These are phyloP conservation scores for Coix lacrymajobi DNA, from an alignment of 176 grass and related monocot genomes.

Conservation along the genomic window DNA sequence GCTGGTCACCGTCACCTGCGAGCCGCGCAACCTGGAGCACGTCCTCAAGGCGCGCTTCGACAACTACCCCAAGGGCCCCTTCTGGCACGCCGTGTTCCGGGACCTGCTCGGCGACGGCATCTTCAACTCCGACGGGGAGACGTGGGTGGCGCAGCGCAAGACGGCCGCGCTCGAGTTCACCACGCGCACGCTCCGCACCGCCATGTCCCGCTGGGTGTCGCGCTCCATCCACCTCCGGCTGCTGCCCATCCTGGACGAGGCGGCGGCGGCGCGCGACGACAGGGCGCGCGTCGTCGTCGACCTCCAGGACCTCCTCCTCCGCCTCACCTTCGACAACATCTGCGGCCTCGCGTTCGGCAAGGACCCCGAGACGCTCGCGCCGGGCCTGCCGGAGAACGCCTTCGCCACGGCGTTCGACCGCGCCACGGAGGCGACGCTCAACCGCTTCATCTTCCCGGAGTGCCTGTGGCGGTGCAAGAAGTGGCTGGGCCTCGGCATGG, in stretches of 20 bases:
- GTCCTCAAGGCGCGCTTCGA: conserved; percentile 87
- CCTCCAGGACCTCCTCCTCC: conserved; percentile 90
- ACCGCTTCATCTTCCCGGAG: conserved; percentile 92
- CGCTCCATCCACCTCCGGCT: conserved; percentile 78
- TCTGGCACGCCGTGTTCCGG: conserved; percentile 85
- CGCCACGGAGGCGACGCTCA: conserved; percentile 82
- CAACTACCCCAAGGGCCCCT: conserved; percentile 98
- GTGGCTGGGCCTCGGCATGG: conserved; percentile 83
- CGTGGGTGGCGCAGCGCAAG: conserved; percentile 85
- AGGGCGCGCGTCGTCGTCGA: conserved; percentile 42
- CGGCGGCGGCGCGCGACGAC: no score
- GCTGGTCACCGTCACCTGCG: conserved; percentile 83
- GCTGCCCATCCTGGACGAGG: conserved; percentile 65
- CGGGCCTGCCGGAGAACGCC: conserved; percentile 69
- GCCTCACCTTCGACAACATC: conserved; percentile 96
- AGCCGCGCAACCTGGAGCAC: conserved; percentile 92
- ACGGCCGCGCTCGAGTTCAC: conserved; percentile 94
- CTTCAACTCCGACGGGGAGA: conserved; percentile 97
- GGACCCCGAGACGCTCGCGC: conserved; percentile 86
- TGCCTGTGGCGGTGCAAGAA: conserved; percentile 89
- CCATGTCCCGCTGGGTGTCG: conserved; percentile 85
- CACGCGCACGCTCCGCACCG: conserved; percentile 73
- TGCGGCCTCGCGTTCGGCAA: conserved; percentile 90
- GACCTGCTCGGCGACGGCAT: conserved; percentile 95
- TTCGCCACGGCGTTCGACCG: conserved; percentile 84